Evolutionary conservation across 495 filamentous ascomycete genomes (phyloP), one percentile per base, ranked within the genome.

Genomic region (Podospora didyma): DNA sequence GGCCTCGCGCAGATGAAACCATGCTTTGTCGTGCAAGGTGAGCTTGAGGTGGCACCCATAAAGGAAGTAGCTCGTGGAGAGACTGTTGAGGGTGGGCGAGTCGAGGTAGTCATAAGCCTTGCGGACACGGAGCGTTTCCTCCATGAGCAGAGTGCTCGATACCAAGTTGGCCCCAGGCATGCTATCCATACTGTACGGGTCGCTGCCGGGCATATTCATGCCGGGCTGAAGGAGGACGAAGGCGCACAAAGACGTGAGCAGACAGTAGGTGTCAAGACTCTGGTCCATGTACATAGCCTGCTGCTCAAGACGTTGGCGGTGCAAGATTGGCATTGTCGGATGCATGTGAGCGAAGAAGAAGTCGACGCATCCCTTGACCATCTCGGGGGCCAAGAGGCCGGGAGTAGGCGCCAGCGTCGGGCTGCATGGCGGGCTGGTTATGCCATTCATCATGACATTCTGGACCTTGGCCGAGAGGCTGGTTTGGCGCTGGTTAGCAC

Each of bases 331-430:
- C 77, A 92, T 89, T 19, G 86, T 89, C 6, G 88, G 83, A 62
- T 96, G 94, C 67, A 96, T 79, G 65, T 92, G 82, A 56, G 82
- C 76, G 72, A 96, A 95, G 76, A 88, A 95, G 61, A 89, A 90
- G 16, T 94, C 88, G 57, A 89, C 78, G 76, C 88, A 92, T 19
- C 76, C 76, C 54, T 85, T 81, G 60, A 90, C 75, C 65, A 87
- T 77, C 12, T 86, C 81, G 46, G 62, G 72, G 2, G 79, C 76
- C 11, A 92, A 62, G 26, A 89, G 74, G 24, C 79, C 81, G 17
- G 82, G 79, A 21, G 72, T 75, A n/a, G 75, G 75, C 19, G 74
- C 71, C 19, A 77, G 65, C 2, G 72, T 73, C 45, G 80, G 73
- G 35, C 65, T 75, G 48, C 71, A 69, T 24, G 73, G 67, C 54